These are phyloP conservation scores for Alternaria angustiovoidea DNA, from an alignment of 2,329 filamentous ascomycete genomes.

Conservation along the genomic window DNA sequence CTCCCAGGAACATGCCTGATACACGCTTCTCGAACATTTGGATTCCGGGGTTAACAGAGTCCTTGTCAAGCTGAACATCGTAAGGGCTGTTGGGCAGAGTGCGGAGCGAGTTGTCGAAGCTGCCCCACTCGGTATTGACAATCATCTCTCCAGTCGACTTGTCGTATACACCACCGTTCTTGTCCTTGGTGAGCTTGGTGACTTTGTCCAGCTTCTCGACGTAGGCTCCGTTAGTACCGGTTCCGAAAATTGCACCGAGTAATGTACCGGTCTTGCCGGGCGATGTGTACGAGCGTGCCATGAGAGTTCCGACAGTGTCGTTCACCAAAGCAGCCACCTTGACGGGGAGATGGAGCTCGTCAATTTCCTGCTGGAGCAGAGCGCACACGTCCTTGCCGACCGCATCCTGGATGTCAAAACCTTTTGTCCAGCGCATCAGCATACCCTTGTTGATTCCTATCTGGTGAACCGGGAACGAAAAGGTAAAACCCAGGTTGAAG, in stretches of 20 bases:
- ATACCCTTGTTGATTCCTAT: conserved; percentile 93
- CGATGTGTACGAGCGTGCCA: conserved; percentile 96
- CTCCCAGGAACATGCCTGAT: conserved; percentile 97
- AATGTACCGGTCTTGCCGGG: conserved; percentile 86
- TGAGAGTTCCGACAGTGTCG: conserved; percentile 95
- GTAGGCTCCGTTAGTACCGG: conserved; percentile 96
- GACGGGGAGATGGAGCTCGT: conserved; percentile 84
- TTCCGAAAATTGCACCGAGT: conserved; percentile 96
- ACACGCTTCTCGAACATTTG: conserved; percentile 99
- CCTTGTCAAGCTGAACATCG: conserved; percentile 78
- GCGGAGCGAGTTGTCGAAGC: conserved; percentile 92
- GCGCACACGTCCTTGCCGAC: conserved; percentile 94
- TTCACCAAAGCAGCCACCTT: conserved; percentile 96
- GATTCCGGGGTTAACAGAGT: conserved; percentile 88
- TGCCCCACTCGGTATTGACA: conserved; percentile 98
- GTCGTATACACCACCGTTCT: conserved; percentile 69
- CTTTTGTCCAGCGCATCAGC: conserved; percentile 97
- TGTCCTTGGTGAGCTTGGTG: conserved; percentile 70
- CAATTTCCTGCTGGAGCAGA: conserved; percentile 87
- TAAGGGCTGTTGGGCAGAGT: conserved; percentile 87
- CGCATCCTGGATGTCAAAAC: conserved; percentile 95
- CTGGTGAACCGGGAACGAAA: conserved; percentile 96
- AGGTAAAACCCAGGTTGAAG: conserved; percentile 97
- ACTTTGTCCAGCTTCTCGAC: conserved; percentile 89
- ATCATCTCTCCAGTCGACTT: conserved; percentile 90